Evolutionary conservation across 2,329 filamentous ascomycete species (phyloP), one percentile per base, ranked within the genome.

Genomic region (Aspergillus pseudoterreus): DNA sequence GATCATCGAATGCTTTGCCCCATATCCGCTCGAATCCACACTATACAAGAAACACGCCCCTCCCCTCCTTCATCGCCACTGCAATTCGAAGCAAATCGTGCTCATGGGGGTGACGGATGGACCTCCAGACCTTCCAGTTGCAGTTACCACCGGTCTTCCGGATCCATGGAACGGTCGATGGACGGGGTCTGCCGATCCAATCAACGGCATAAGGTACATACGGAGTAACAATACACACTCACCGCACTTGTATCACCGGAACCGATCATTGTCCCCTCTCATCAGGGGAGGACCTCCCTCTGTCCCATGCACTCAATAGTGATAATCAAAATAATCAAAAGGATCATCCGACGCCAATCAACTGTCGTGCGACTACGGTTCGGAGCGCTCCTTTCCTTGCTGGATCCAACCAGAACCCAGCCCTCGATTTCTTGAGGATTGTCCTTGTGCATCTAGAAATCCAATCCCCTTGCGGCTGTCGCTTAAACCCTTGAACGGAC

Each of bases 351-450:
- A 42, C 52, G 42, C 53, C 49, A 57, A 52, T 50, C 49, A 55
- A 33, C 62, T 58, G 61, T 59, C 62, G 62, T 63, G 61, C 60
- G 58, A 63, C 60, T 59, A 66, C 63, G 64, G 65, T 62, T 64
- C 64, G 65, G 66, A 61, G 64, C 63, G 64, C 57, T 60, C 55
- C 59, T 58, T 63, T 56, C 48, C 51, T 46, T 54, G 50, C 52
- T 57, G 48, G 52, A 46, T 41, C 54, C 50, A 57, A 51, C 56
- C 51, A 51, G 44, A 47, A 38, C 43, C 19, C 47, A 47, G 47
- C 39, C 30, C 22, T 33, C 43, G 38, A 38, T 45, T 54, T 45
- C 43, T 36, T 46, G 50, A 47, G 44, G 44, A 39, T 45, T 36
- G n/a, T n/a, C 33, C 36, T n/a, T 21, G 21, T 43, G 17, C 30